Base-by-base conservation (phyloP, 2,329 filamentous ascomycete species). In the Trichoderma sp. region DNA sequence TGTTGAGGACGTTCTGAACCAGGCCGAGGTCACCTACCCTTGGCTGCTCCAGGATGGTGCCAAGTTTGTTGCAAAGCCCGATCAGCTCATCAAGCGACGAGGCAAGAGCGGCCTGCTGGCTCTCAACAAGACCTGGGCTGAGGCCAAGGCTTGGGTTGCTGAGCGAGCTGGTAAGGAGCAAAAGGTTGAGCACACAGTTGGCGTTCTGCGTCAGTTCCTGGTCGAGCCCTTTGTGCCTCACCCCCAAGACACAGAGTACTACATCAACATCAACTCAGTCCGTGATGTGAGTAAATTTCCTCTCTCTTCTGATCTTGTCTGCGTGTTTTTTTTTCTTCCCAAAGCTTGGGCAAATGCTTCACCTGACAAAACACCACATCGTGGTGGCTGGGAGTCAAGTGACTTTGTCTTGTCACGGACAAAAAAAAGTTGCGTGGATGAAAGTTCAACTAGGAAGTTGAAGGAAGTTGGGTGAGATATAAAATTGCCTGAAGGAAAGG, bases 241-340 rank as follows among this genome's bases (percentile, higher is more conserved):
- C 87, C 93, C 95, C 79, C 91, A 95, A 82, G 93, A 95, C 85
- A 98, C 96, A 79, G 97, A 99, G 88, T 98, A 98, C 90, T 99
- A 99, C 89, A 98, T 99, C 90, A 98, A 98, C 92, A 99, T 99
- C 90, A 97, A 98, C 91, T 98, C 97, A 78, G 95, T 98, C 83
- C 94, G 97, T 90, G 97, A 98, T 93, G 97, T 98, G 92, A 92
- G 95, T 92, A 77, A 76, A 74, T 80, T 77, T 79, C 77, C 73
- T 73, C 78, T 77, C 77, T 77, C 29, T 14, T 64, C 27, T 53
- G 24, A n/a, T 64, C 16, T 35, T 71, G 16, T 31, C 29, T 45
- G 21, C 50, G 41, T 29, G 41, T 29, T 16, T n/a, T 45, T 18
- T n/a, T 45, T 18, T 53, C 21, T 35, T 73, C 29, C 24, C 53